phyloP scores from a whole-genome alignment of 2,329 filamentous ascomycete species.

The Penicillium brevicompactum region DNA sequence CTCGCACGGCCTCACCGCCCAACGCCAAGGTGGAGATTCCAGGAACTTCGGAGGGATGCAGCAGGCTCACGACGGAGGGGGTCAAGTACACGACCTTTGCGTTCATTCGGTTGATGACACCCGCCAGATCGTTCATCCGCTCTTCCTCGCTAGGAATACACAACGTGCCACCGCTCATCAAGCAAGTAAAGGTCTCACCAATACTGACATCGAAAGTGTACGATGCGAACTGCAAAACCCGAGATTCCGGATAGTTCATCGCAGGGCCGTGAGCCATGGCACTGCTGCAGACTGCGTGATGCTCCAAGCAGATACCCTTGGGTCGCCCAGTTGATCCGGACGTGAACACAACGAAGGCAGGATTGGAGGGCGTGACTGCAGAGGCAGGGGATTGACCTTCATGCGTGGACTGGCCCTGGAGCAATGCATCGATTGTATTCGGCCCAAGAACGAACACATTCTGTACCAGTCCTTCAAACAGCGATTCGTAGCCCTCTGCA shows the following conservation, averaged over 20 bases:
- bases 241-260: not conserved
- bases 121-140: not conserved
- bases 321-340: constrained; percentile 49
- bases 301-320: constrained; percentile 44
- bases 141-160: not conserved
- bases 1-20: too few relatives aligned
- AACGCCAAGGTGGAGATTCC: too few relatives aligned
- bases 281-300: constrained; percentile 51
- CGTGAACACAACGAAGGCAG: constrained; percentile 47
- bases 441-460: too few relatives aligned
- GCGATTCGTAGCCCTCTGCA: too few relatives aligned
- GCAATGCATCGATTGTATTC: not conserved
- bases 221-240: not conserved
- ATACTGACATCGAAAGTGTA: constrained; percentile 1
- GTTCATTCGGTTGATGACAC: too few relatives aligned
- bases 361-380: not conserved
- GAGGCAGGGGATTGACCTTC: not conserved
- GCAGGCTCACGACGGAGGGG: too few relatives aligned
- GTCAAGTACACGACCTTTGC: too few relatives aligned
- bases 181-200: not conserved
- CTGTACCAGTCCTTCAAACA: too few relatives aligned
- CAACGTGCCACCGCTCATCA: not conserved
- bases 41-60: too few relatives aligned
- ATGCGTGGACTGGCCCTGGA: not conserved
- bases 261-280: not conserved